These are phyloP conservation scores for Exophiala lecanii-corni DNA, from an alignment of 2,329 filamentous ascomycete species.

Conservation along the genomic window DNA sequence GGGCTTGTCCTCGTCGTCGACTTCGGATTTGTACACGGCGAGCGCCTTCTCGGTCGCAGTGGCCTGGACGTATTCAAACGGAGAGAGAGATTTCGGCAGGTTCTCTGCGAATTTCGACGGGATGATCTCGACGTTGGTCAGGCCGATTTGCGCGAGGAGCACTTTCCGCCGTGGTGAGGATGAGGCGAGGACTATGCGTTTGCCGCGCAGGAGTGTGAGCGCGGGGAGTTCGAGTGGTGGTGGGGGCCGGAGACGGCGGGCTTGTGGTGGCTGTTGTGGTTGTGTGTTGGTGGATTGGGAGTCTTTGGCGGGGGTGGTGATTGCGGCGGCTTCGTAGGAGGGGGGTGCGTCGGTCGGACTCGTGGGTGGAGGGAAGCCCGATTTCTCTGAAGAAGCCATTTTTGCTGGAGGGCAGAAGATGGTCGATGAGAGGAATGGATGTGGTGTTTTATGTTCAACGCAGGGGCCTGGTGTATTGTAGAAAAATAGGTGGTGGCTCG, in stretches of 20 bases:
- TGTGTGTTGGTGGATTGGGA: constrained; percentile 2
- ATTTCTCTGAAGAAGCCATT: constrained; percentile 13
- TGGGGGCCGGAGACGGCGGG: constrained; percentile 20
- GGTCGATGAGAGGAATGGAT: not conserved
- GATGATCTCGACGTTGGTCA: constrained; percentile 75
- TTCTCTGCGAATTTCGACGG: constrained; percentile 82
- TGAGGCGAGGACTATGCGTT: constrained; percentile 84
- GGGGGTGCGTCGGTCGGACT: constrained; percentile 20
- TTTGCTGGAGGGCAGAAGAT: too few relatives aligned
- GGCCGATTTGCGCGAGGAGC: constrained; percentile 72
- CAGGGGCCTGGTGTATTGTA: too few relatives aligned
- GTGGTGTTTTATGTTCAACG: not conserved
- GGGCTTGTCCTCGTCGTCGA: constrained; percentile 50
- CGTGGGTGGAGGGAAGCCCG: constrained; percentile 1
- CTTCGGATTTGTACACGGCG: constrained; percentile 61
- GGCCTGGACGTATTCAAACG: constrained; percentile 84
- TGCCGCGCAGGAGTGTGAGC: constrained; percentile 68
- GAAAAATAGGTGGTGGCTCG: too few relatives aligned
- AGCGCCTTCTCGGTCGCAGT: constrained; percentile 82
- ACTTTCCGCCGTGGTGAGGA: constrained; percentile 79
- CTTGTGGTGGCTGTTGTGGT: constrained; percentile 41
- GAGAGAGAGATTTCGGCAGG: constrained; percentile 71
- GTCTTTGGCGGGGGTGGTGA: constrained; percentile 9
- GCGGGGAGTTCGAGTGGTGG: constrained; percentile 73
- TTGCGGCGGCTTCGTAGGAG: constrained; percentile 22